Conservation (phyloP, 768 basidiomycete species). For the Gymnopilus dilepis region DNA sequence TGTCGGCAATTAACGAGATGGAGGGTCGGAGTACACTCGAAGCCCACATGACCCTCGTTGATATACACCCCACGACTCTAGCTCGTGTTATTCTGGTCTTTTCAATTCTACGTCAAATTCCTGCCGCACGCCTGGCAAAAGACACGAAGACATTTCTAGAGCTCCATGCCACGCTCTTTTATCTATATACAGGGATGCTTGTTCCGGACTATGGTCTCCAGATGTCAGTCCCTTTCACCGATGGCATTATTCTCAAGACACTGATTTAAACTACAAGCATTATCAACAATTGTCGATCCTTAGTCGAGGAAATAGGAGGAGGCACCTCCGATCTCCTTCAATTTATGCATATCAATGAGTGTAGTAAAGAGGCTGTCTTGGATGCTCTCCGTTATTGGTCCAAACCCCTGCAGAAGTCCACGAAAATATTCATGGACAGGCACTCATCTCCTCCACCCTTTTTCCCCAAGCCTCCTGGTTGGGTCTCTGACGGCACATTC, state of each 20-base stretch:
- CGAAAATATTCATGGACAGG: constrained; percentile 15
- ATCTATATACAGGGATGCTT: constrained; percentile 19
- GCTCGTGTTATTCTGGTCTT: constrained; percentile 26
- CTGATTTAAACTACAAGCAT: constrained; percentile 7
- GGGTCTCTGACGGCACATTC: background rate
- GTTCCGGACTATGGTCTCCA: constrained; percentile 26
- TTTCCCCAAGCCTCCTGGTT: background rate
- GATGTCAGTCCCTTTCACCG: constrained; percentile 16
- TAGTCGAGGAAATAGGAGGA: constrained; percentile 18
- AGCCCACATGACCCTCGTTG: constrained; percentile 27
- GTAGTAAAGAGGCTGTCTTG: constrained; percentile 16
- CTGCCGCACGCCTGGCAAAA: background rate
- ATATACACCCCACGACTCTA: constrained; percentile 30
- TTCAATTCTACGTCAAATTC: constrained; percentile 20
- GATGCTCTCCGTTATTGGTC: constrained; percentile 26
- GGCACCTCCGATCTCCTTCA: constrained; percentile 3
- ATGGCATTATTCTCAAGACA: background rate
- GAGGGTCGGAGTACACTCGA: background rate
- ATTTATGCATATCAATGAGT: constrained; percentile 14
- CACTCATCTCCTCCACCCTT: background rate
- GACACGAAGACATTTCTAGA: constrained; percentile 11
- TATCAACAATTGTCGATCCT: constrained; percentile 7
- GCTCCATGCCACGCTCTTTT: constrained; percentile 24
- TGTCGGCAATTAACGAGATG: constrained; percentile 10
- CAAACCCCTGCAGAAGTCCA: constrained; percentile 22